Base-by-base conservation (phyloP, 1,139 yeast genomes). In the Dujonia santamariae region DNA sequence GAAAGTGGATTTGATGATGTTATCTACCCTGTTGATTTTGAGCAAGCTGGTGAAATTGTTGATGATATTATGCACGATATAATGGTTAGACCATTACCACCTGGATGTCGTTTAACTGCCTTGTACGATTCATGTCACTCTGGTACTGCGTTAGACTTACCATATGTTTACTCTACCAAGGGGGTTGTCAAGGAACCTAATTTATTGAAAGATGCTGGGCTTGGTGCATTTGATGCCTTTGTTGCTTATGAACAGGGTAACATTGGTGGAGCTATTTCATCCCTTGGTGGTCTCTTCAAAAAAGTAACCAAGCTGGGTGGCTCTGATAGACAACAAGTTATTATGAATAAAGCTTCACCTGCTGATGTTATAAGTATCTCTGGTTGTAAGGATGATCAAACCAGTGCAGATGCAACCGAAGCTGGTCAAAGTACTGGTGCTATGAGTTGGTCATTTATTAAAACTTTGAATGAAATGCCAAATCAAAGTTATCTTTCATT, bases 101-200 rank as follows among this genome's bases (percentile, higher is more conserved):
- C 82, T 1, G 97, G 97, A 29, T 86, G 88, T 38, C 73, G 95
- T 44, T 70, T 90, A 44, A 90, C 97, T 2, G 95, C 95, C 0
- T 65, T 90, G 46, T 88, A 80, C 52, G 97, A 90, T 61, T 83
- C 95, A 15, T 90, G 97, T 56, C 97, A 90, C 55, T 85, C 96
- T 2, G 97, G 97, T 19, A 82, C 96, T 3, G 95, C 80, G 1
- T 63, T 90, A 51, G 97, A 90, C 58, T 65, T 90, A 45, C 97
- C 97, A 2, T 90, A 80, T 52, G 78, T 82, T 33, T 90, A 90
- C 60, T 80, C 95, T 13, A 92, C 97, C 11, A 85, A 86, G 53
- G 97, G 97, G 37, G 80, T 86, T 4, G 66, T 90, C 35, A 90
- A 90, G 63, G 96, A 88, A 59, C 96, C 95, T 28, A 87, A 82